Evolutionary conservation across 768 basidiomycete species (phyloP).

Genomic region (Kwoniella dejecticola): DNA sequence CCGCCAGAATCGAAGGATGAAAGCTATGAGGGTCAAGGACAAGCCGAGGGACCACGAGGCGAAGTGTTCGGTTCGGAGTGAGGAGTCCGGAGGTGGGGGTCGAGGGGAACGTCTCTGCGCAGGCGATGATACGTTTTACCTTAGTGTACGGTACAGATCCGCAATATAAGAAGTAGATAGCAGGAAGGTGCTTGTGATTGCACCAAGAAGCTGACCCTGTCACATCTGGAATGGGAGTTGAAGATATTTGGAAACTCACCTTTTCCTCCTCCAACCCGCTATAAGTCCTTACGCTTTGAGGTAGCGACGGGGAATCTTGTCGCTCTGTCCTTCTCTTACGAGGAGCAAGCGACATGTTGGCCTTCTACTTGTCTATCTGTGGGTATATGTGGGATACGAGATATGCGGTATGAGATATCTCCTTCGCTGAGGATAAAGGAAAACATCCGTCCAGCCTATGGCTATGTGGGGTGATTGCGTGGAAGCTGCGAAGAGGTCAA

Average conservation of each 20-base stretch:
- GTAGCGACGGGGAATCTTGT: conserved; percentile 7
- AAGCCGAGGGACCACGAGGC: conserved; percentile 27
- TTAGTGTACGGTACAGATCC: too few relatives aligned
- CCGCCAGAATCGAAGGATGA: conserved; percentile 87
- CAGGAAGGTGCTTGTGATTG: too few relatives aligned
- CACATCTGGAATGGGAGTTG: too few relatives aligned
- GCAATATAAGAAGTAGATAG: too few relatives aligned
- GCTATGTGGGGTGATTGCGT: conserved; percentile 9
- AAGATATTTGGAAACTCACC: too few relatives aligned
- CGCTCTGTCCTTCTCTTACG: conserved; percentile 17
- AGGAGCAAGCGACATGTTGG: conserved; percentile 26
- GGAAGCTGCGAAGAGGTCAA: conserved; percentile 8
- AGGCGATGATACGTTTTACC: too few relatives aligned
- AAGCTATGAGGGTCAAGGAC: conserved; percentile 67
- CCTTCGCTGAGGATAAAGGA: conserved; percentile 9
- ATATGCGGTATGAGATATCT: neutral
- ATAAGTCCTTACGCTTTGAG: conserved; percentile 11
- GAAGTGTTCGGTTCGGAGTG: conserved; percentile 31
- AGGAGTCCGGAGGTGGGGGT: conserved; percentile 8
- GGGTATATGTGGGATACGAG: neutral
- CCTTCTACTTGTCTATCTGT: neutral
- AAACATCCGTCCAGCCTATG: neutral
- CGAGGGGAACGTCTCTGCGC: conserved; percentile 23
- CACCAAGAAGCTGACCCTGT: too few relatives aligned
- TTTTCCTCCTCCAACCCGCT: conserved; percentile 22